Percentiles rank a stretch among this genome's conserved stretches.
Evolutionary conservation across 2,329 filamentous ascomycete genomes (phyloP).

Genomic region (Cordyceps cicadae): DNA sequence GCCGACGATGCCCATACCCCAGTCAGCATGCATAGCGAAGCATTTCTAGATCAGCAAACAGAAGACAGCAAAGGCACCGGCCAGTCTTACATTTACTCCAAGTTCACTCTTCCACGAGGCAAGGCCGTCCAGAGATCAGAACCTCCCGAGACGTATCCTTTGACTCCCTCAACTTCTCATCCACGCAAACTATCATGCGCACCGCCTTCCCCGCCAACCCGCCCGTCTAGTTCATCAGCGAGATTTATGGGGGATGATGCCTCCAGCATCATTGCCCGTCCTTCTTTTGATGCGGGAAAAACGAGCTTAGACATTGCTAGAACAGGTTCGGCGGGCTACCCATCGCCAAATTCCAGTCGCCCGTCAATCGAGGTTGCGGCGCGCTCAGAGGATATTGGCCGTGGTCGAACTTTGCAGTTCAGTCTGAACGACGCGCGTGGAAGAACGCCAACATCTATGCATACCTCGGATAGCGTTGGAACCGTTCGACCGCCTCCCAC

Average conservation of each 20-base stretch:
- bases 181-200: conserved; percentile 36
- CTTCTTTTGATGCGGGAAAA: conserved; percentile 43
- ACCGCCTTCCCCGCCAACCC: conserved; percentile 53
- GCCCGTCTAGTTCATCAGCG: conserved; percentile 49
- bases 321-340: conserved; percentile 30
- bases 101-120: conserved; percentile 74
- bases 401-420: conserved; percentile 37
- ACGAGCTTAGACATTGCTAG: conserved; percentile 37
- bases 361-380: conserved; percentile 37
- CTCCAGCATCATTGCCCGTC: conserved; percentile 29
- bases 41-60: conserved; percentile 46
- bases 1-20: conserved; percentile 63
- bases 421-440: conserved; percentile 32
- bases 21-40: conserved; percentile 63
- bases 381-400: conserved; percentile 39
- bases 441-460: conserved; percentile 38
- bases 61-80: conserved; percentile 44
- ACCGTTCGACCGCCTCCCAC: conserved; percentile 37
- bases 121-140: conserved; percentile 66
- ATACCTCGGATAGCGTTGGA: conserved; percentile 47
- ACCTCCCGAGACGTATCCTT: conserved; percentile 39
- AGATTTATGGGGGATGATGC: conserved; percentile 30
- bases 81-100: conserved; percentile 78
- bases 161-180: conserved; percentile 40
- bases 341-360: conserved; percentile 36